Evolutionary conservation across 1,284 basidiomycete species (phyloP).

Genomic region (Boletus nobilissimus): DNA sequence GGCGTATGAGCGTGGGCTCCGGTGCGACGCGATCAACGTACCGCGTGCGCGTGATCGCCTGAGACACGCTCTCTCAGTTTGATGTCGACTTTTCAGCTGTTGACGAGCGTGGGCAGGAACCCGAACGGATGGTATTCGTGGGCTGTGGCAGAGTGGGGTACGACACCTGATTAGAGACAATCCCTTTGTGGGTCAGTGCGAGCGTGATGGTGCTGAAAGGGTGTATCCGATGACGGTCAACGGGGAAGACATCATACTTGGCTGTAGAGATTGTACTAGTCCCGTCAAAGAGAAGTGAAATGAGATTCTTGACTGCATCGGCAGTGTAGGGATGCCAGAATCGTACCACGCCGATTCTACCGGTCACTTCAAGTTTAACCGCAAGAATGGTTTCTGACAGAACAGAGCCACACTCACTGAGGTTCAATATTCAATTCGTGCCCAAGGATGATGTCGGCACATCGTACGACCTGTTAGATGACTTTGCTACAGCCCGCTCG

Average conservation of each 20-base stretch:
- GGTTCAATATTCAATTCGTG: too few species aligned
- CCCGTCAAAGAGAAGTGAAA: too few species aligned
- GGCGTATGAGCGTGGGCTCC: conserved; percentile 39
- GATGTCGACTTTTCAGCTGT: conserved; percentile 38
- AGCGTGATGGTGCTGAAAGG: conserved; percentile 49
- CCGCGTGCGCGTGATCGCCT: conserved; percentile 43
- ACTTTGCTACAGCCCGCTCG: too few species aligned
- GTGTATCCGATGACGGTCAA: conserved; percentile 47
- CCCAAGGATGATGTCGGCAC: too few species aligned
- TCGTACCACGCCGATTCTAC: too few species aligned
- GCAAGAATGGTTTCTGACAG: too few species aligned
- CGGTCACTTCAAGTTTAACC: too few species aligned
- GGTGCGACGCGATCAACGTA: conserved; percentile 46
- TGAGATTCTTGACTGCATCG: too few species aligned
- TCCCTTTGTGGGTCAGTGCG: conserved; percentile 41
- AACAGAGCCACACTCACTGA: too few species aligned
- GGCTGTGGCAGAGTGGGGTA: conserved; percentile 46
- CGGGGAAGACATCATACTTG: conserved; percentile 36
- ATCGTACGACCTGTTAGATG: too few species aligned
- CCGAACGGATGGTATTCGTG: conserved; percentile 47
- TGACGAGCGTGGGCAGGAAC: conserved; percentile 46
- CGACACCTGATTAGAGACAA: conserved; percentile 42
- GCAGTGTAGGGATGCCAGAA: too few species aligned
- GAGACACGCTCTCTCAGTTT: conserved; percentile 44
- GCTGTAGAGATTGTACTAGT: too few species aligned